Evolutionary conservation across 805 yeast species (phyloP).

Genomic region (Starmerella cellae): DNA sequence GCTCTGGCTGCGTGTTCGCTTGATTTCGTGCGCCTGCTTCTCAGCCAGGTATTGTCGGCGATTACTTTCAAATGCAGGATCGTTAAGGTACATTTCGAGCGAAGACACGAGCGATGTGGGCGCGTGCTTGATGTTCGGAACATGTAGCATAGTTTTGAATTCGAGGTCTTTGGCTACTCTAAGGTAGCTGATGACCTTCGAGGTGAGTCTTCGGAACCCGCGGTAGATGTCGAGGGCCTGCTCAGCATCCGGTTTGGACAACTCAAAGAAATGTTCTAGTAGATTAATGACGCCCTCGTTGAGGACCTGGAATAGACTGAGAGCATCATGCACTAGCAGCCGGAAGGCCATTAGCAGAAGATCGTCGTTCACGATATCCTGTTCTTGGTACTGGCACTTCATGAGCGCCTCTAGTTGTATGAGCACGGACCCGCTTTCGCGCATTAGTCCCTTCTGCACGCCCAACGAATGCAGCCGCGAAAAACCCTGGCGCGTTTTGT

Average conservation of each 20-base stretch:
- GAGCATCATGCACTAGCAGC: slow-evolving; percentile 75
- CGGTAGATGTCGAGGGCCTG: slow-evolving; percentile 75
- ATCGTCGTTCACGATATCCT: slow-evolving; percentile 69
- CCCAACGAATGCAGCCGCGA: slow-evolving; percentile 51
- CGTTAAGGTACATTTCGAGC: slow-evolving; percentile 76
- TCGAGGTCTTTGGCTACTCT: slow-evolving; percentile 83
- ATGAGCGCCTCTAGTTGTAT: slow-evolving; percentile 64
- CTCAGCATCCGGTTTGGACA: slow-evolving; percentile 74
- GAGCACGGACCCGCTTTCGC: slow-evolving; percentile 78
- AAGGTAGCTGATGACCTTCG: slow-evolving; percentile 73
- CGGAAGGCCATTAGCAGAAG: slow-evolving; percentile 72
- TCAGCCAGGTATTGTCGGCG: slow-evolving; percentile 66
- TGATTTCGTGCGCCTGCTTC: slow-evolving; percentile 33
- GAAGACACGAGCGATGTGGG: slow-evolving; percentile 84
- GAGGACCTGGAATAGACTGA: slow-evolving; percentile 73
- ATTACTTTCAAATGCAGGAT: slow-evolving; percentile 70
- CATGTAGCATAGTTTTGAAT: slow-evolving; percentile 73
- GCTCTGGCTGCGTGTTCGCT: slow-evolving; percentile 11
- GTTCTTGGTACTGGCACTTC: slow-evolving; percentile 60
- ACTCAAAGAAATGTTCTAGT: slow-evolving; percentile 88
- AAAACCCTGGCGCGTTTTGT: slow-evolving; percentile 36
- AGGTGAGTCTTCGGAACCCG: slow-evolving; percentile 71
- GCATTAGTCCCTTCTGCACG: slow-evolving; percentile 65
- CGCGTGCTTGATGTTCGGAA: slow-evolving; percentile 93
- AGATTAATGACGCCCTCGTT: slow-evolving; percentile 94